These are phyloP conservation scores for Durusdinium trenchii DNA, from an alignment of 73 alveolate species.

Conservation along the genomic window DNA sequence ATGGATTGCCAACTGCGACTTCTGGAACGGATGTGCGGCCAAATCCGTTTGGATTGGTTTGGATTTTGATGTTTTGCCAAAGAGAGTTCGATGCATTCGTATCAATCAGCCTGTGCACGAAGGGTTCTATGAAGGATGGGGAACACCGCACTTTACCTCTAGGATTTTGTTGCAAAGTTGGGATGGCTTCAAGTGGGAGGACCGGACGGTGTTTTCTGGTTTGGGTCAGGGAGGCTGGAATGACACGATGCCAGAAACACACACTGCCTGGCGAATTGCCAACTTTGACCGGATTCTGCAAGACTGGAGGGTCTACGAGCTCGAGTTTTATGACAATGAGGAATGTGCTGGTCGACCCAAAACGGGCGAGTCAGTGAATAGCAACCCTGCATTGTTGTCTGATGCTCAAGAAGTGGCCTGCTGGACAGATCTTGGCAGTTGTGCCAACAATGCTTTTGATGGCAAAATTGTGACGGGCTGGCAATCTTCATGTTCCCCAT, in stretches of 20 bases:
- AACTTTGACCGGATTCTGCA: constrained; percentile 66
- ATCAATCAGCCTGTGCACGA: constrained; percentile 92
- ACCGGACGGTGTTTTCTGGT: constrained; percentile 65
- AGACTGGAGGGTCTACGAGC: constrained; percentile 81
- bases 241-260: constrained; percentile 75
- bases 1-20: constrained; percentile 73
- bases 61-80: constrained; percentile 75
- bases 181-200: constrained; percentile 95
- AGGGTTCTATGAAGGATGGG: constrained; percentile 84
- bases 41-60: constrained; percentile 73
- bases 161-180: constrained; percentile 64
- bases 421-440: constrained; percentile 91
- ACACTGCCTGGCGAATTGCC: constrained; percentile 67
- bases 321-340: constrained; percentile 17
- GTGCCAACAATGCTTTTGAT: constrained; percentile 76
- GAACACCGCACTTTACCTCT: constrained; percentile 66
- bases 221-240: constrained; percentile 91
- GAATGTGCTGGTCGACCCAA: constrained; percentile 18
- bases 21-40: constrained; percentile 75
- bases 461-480: constrained; percentile 54
- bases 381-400: constrained; percentile 79
- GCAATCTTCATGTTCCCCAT: constrained; percentile 67
- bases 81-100: constrained; percentile 87
- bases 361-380: constrained; percentile 61
- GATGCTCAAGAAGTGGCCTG: constrained; percentile 69